Evolutionary conservation across 2,329 filamentous ascomycete species (phyloP).

Genomic region (Elsinoe arachidis): DNA sequence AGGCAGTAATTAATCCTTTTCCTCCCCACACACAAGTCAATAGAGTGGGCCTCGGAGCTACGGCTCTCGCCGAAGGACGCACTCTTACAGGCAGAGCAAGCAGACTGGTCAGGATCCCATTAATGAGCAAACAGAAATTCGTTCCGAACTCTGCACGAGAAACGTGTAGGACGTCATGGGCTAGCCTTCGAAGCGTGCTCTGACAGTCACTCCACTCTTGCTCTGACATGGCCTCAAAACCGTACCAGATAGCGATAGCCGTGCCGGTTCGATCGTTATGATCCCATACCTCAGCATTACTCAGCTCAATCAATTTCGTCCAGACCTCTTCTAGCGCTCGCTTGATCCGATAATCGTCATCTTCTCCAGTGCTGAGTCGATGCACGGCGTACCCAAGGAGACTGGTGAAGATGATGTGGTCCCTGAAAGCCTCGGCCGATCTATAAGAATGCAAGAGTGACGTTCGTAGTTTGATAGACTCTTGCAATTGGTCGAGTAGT

Average conservation of each 20-base stretch:
- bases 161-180: not conserved
- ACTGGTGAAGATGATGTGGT: not conserved
- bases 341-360: not conserved
- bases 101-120: not conserved
- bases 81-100: not conserved
- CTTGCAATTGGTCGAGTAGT: not conserved
- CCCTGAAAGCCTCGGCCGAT: not conserved
- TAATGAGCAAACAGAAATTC: too few species aligned
- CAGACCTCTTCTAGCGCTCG: not conserved
- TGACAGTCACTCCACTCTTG: not conserved
- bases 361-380: not conserved
- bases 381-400: not conserved
- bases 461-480: not conserved
- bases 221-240: not conserved
- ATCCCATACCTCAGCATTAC: not conserved
- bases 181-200: not conserved
- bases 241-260: not conserved
- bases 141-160: not conserved
- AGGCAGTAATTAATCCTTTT: too few species aligned
- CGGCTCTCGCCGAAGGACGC: too few species aligned
- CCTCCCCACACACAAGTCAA: too few species aligned
- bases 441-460: not conserved
- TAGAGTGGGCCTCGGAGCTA: too few species aligned
- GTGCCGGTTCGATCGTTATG: not conserved
- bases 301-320: not conserved